These are phyloP conservation scores for Knoxdaviesia capensis DNA, from an alignment of 2,329 filamentous ascomycete genomes.

Conservation along the genomic window DNA sequence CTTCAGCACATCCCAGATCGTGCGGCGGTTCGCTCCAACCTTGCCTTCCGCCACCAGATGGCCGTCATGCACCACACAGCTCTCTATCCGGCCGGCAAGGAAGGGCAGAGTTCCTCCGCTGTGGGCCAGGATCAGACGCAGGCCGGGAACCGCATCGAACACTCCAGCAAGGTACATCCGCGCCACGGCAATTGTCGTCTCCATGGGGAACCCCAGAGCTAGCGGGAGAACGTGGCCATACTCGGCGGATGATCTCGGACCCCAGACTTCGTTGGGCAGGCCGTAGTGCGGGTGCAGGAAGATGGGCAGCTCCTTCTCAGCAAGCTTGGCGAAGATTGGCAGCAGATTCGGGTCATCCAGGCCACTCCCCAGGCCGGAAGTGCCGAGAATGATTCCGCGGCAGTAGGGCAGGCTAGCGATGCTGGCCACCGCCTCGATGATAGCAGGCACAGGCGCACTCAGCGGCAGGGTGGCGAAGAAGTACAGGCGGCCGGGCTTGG, in stretches of 20 bases:
- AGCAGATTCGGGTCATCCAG: conserved; percentile 60
- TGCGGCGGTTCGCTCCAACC: conserved; percentile 23
- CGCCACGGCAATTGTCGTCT: conserved; percentile 78
- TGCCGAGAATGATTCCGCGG: conserved; percentile 76
- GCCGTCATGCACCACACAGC: conserved; percentile 66
- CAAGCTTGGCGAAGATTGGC: conserved; percentile 50
- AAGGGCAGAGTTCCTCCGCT: conserved; percentile 80
- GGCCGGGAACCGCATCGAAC: conserved; percentile 50
- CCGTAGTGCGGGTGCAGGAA: conserved; percentile 92
- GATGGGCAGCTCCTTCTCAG: conserved; percentile 42
- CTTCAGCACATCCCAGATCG: conserved; percentile 33
- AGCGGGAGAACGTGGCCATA: conserved; percentile 81
- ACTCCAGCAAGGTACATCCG: conserved; percentile 76
- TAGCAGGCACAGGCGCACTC: conserved; percentile 39
- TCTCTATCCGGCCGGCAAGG: conserved; percentile 72
- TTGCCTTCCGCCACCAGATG: conserved; percentile 47
- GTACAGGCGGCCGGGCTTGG: conserved; percentile 48
- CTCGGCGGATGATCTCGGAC: conserved; percentile 40
- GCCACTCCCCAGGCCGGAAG: conserved; percentile 57
- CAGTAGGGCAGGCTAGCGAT: conserved; percentile 43
- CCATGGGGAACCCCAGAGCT: conserved; percentile 72
- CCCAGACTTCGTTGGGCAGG: conserved; percentile 61
- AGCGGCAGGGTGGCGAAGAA: conserved; percentile 71
- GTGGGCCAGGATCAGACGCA: conserved; percentile 67
- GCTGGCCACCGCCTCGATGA: conserved; percentile 45